Evolutionary conservation across 768 basidiomycete genomes (phyloP), one percentile per base, ranked within the genome.

Genomic region (Naematelia aurantialba): DNA sequence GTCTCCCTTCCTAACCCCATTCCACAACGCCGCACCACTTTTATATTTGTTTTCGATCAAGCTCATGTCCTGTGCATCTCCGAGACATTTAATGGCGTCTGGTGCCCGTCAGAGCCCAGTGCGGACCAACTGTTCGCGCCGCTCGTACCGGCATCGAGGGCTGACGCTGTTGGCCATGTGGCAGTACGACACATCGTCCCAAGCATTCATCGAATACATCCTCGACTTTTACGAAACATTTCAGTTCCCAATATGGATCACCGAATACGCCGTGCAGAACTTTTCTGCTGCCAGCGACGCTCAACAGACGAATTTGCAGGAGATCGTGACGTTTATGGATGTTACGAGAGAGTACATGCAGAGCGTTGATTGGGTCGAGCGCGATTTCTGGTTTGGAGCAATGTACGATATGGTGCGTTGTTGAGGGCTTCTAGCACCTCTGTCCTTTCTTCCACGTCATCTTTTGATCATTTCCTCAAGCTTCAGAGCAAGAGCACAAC

Each of bases 321-420:
- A 84, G 22, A 75, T 84, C 8, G 69, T 77, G 5, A 53, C 67
- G 26, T 83, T 85, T 69, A 77, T 85, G 71, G 82, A 83, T 60
- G 70, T 72, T 12, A 84, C 83, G 0, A 81, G 83, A 57, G 54
- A 70, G 1, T 85, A 80, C 74, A 82, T 86, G 83, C 83, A 85
- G 58, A 62, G 64, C 4, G 76, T 81, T 0, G 69, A 75, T 22
- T 85, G 79, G 71, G 81, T 85, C 14, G 84, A 85, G 66, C 78
- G 85, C 3, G 85, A 85, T 68, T 77, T 83, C 8, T 86, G 83
- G 83, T 85, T 82, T 66, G 85, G 85, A 10, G 82, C 82, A 3
- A 81, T 83, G 81, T 76, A 77, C 59, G 74, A 83, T 64, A 65
- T 83, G 66, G 83, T 83, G 55, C 34, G 70, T 63, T 25, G 25